Evolutionary conservation across 441 rosid species (phyloP), one percentile per base, ranked within the genome.

Genomic region (Euphorbia celastroides): DNA sequence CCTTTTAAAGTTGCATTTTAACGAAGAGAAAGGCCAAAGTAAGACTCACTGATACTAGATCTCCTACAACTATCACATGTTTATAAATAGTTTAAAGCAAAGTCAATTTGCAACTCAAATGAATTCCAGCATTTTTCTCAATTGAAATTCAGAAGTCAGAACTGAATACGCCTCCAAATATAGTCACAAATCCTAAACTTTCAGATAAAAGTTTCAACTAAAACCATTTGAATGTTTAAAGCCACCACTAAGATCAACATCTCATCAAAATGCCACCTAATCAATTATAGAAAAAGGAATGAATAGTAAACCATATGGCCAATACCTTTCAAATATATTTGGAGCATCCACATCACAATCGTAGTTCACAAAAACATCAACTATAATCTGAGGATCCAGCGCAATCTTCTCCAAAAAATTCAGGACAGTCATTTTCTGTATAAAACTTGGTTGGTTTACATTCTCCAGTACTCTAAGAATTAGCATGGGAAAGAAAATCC

Each of bases 401-500:
- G 84, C 84, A 56, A 94, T 83, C 81, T 84, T 88, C 74, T 92
- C 98, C 83, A 94, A 74, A 75, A 91, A 78, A 75, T 79, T 89
- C 71, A 94, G 90, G 69, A 94, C 96, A 27, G 92, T 92, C 98
- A 90, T 89, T 79, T 94, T 94, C 85, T 94, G 99, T 70, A 94
- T 69, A 79, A 92, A 94, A 75, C 99, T 94, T 65, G 99, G 99
- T 85, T 92, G 99, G 59, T 89, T 92, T 72, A 94, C 88, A 82
- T 94, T 94, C 82, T 94, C 99, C 72, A 94, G 96, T 70, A 94
- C 93, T 66, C 99, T 86, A 79, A 92, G 96, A 74, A 92, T 74
- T 44, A 94, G 93, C 99, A 94, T 94, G 56, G 97, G 96, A 80
- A 92, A 88, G 87, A 94, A 94, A 71, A 94, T 87, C 67, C 98